These are phyloP conservation scores for Neurospora africana DNA, from an alignment of 495 filamentous ascomycete species.

Conservation along the genomic window DNA sequence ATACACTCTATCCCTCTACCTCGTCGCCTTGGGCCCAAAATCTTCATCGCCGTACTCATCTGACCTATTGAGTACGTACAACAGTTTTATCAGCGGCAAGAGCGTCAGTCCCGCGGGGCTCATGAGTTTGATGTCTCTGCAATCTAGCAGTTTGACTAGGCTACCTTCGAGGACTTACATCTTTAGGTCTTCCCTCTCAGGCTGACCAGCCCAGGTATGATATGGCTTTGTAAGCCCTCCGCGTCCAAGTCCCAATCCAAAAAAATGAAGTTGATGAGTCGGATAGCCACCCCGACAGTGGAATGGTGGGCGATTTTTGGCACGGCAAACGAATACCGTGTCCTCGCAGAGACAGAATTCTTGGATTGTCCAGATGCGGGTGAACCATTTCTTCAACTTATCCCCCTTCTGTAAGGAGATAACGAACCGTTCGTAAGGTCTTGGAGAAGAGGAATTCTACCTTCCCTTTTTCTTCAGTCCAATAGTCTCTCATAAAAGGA, in stretches of 20 bases:
- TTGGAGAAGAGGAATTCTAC: no score
- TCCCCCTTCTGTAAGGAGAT: not conserved
- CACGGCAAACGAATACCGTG: slow-evolving; percentile 13
- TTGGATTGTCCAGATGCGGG: slow-evolving; percentile 22
- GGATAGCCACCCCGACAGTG: not conserved
- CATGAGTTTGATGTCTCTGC: not conserved
- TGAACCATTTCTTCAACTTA: slow-evolving; percentile 12
- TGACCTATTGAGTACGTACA: not conserved
- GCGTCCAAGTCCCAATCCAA: not conserved
- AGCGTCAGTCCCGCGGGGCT: not conserved
- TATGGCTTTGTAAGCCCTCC: no score
- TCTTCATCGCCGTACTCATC: not conserved
- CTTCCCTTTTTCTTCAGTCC: no score
- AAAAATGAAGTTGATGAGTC: not conserved
- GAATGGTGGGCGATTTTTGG: not conserved
- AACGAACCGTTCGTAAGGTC: not conserved
- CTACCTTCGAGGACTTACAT: no score
- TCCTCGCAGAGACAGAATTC: slow-evolving; percentile 15
- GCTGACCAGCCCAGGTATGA: no score
- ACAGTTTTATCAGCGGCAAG: not conserved
- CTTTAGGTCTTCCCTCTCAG: no score
- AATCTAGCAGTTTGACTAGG: not conserved
- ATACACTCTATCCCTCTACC: slow-evolving; percentile 3
- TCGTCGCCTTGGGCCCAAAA: not conserved
- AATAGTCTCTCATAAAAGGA: not conserved